Percentiles rank a stretch among this genome's conserved stretches.
These are phyloP conservation scores for Closterium sp. DNA, from an alignment of 139 green algal genomes.

Conservation along the genomic window DNA sequence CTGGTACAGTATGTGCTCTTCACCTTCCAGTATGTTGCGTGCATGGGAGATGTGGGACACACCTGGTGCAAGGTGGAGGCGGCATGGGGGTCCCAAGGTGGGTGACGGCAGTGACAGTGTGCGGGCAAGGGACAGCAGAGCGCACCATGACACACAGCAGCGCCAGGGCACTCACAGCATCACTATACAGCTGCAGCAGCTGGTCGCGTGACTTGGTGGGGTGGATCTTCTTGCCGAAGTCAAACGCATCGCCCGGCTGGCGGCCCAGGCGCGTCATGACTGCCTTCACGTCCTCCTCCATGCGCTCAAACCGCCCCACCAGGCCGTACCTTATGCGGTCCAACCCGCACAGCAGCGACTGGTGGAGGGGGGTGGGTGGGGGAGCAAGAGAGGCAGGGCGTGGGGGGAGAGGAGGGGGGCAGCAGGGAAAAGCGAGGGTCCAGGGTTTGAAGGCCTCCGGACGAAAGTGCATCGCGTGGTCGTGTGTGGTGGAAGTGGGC, in stretches of 20 bases:
- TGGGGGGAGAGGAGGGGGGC: no score
- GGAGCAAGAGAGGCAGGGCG: no score
- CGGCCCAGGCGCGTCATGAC: not conserved
- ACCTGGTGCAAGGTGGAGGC: not conserved
- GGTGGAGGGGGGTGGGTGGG: no score
- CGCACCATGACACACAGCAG: not conserved
- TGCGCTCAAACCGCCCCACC: not conserved
- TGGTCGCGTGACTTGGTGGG: not conserved
- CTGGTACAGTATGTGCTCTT: not conserved
- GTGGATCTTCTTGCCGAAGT: constrained; percentile 10
- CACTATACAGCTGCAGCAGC: not conserved
- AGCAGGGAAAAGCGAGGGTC: no score
- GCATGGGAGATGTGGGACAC: not conserved
- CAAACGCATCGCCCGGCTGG: not conserved
- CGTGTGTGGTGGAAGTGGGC: no score
- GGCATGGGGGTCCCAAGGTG: not conserved
- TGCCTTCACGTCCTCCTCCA: not conserved
- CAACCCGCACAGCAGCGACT: not conserved
- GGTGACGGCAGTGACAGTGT: not conserved
- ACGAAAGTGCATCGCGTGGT: no score
- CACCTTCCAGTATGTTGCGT: not conserved
- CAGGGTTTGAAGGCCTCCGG: no score
- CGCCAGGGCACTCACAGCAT: not conserved
- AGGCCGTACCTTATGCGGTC: not conserved
- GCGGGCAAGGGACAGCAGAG: not conserved